These are phyloP conservation scores for Meira miltonrushii DNA, from an alignment of 1,284 basidiomycete species.

Conservation along the genomic window DNA sequence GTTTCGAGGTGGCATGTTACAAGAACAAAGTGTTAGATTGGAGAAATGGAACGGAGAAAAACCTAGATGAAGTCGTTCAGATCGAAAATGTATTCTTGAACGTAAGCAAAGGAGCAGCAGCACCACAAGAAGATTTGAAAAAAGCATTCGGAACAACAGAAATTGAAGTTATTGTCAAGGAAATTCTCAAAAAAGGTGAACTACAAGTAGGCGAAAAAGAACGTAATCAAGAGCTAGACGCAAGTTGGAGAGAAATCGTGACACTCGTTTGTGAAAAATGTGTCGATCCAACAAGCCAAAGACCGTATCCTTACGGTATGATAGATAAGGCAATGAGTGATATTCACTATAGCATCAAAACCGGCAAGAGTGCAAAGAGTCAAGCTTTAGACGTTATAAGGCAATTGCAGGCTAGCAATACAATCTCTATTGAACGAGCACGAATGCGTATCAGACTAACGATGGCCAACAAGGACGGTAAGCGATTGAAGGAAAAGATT, in stretches of 20 bases:
- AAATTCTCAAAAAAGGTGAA: slow-evolving; percentile 88
- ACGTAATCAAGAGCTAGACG: slow-evolving; percentile 77
- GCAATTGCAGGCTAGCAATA: slow-evolving; percentile 60
- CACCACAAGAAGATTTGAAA: slow-evolving; percentile 79
- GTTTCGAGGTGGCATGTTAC: slow-evolving; percentile 97
- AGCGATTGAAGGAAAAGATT: slow-evolving; percentile 68
- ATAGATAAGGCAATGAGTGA: slow-evolving; percentile 98
- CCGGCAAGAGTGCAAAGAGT: slow-evolving; percentile 78
- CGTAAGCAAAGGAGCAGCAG: slow-evolving; percentile 91
- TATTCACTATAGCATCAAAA: slow-evolving; percentile 83
- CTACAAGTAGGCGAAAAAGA: slow-evolving; percentile 97
- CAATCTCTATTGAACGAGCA: slow-evolving; percentile 83
- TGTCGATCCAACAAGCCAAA: slow-evolving; percentile 81
- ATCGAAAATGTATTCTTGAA: slow-evolving; percentile 94
- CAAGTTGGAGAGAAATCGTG: slow-evolving; percentile 84
- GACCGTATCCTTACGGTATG: slow-evolving; percentile 88
- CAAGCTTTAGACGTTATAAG: slow-evolving; percentile 82
- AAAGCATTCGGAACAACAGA: slow-evolving; percentile 82
- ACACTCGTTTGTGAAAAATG: slow-evolving; percentile 91
- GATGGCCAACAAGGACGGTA: slow-evolving; percentile 70
- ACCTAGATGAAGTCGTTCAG: slow-evolving; percentile 92
- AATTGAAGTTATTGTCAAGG: slow-evolving; percentile 70
- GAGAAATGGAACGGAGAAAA: slow-evolving; percentile 85
- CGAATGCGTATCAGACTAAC: slow-evolving; percentile 84
- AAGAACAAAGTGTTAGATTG: slow-evolving; percentile 99